Evolutionary conservation across 352 stramenopile genomes (phyloP), one percentile per base, ranked within the genome.

Genomic region (Phytophthora citrophthora): DNA sequence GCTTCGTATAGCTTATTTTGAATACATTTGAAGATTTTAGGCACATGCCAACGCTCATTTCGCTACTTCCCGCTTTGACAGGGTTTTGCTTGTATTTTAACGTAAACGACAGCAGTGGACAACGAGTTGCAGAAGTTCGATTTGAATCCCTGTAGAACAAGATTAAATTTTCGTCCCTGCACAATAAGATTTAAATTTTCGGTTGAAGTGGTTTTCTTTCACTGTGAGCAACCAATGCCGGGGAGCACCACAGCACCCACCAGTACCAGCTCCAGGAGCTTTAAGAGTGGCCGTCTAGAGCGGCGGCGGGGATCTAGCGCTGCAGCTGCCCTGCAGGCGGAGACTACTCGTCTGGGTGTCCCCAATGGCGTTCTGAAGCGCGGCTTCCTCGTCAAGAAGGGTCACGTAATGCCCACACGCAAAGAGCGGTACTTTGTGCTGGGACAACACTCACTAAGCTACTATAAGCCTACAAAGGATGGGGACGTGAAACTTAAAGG

Each of bases 341-440:
- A 74, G 31, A 49, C 45, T 23, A 60, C 31, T 41, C 65, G 60
- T 15, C 44, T 74, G 20, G 61, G 61, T 23, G 34, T 44, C 16
- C 43, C 49, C 16, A 20, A 63, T 24, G 54, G 48, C 32, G 65
- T 74, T 12, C 54, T 74, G 29, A 72, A 74, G 54, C 72, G 77
- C n/a, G 77, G 77, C 2, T 77, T 79, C 51, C 68, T 86, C 32
- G 57, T 76, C 20, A 86, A 86, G 53, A 86, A 86, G 38, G 77
- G 77, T 1, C 77, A 86, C 38, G 51, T 86, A 60, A 54, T 86
- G 66, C 77, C 72, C 38, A 86, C 77, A 16, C 75, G 78, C n/a
- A 86, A 83, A 43, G 75, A 84, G 52, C 70, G 77, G 3, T 83
- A 79, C 54, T 82, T 86, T 36, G 66, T 84, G 32, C 67, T 86